Conservation (phyloP, 1,139 yeast species). For the Yamadazyma sp. region DNA sequence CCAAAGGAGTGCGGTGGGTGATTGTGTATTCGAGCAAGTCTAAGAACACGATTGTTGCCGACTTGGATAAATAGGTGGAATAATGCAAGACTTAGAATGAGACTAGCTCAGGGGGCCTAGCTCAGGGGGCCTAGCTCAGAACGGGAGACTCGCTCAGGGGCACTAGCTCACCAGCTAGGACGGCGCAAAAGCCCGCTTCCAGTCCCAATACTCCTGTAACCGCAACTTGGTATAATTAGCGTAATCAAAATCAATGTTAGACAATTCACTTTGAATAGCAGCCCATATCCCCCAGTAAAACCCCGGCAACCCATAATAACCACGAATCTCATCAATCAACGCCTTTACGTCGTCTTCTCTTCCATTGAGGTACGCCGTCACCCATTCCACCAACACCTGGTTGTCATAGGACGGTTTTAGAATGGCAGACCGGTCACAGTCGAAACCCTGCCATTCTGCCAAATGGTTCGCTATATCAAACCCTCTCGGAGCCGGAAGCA, state of each 20-base stretch:
- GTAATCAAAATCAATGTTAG: conserved; percentile 75
- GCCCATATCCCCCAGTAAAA: conserved; percentile 89
- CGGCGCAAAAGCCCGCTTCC: conserved; percentile 52
- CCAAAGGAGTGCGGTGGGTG: conserved; percentile 72
- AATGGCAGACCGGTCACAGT: conserved; percentile 61
- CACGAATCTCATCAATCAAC: conserved; percentile 54
- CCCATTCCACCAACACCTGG: conserved; percentile 54
- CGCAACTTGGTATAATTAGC: conserved; percentile 59
- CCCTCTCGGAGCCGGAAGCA: conserved; percentile 78
- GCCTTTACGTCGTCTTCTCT: conserved; percentile 22
- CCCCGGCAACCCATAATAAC: conserved; percentile 78
- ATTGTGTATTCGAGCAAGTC: conserved; percentile 73
- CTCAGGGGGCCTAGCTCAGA: background rate
- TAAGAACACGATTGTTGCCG: conserved; percentile 64
- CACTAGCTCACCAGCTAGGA: too few species aligned
- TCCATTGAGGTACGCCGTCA: conserved; percentile 46
- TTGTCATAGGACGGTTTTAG: conserved; percentile 52
- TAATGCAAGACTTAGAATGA: background rate
- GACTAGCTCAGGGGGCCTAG: background rate
- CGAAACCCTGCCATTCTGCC: conserved; percentile 86
- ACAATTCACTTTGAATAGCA: conserved; percentile 68
- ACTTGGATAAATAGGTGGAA: conserved; percentile 49
- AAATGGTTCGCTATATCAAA: conserved; percentile 85
- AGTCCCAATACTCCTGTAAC: conserved; percentile 66
- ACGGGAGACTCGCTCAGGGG: too few species aligned